Percentiles rank a stretch among this genome's conserved stretches.
Conservation (phyloP, 2,329 filamentous ascomycete species). For the Penicillium sp. region DNA sequence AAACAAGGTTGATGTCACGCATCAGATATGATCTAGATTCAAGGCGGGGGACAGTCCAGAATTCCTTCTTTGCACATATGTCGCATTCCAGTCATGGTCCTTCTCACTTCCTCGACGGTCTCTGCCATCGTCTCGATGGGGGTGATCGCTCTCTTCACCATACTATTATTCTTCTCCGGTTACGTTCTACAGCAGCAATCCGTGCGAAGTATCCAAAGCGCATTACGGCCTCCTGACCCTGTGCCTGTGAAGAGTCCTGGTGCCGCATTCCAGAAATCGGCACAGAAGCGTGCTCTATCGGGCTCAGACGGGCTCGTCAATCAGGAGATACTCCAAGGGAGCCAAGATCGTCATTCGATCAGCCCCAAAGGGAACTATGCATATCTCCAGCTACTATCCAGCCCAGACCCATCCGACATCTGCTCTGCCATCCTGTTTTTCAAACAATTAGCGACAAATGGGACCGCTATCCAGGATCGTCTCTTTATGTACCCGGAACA, state of each 20-base stretch:
- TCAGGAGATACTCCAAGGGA: conserved; percentile 14
- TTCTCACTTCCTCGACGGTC: conserved; percentile 43
- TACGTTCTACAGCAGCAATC: conserved; percentile 85
- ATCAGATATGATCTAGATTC: conserved; percentile 8
- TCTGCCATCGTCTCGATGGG: conserved; percentile 42
- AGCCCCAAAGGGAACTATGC: conserved; percentile 31
- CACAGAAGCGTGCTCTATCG: conserved; percentile 16
- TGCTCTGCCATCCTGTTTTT: conserved; percentile 45
- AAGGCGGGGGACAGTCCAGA: conserved; percentile 11
- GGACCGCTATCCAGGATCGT: conserved; percentile 35
- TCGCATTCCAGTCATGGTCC: conserved; percentile 38
- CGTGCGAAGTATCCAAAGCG: conserved; percentile 67
- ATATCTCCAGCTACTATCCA: conserved; percentile 43
- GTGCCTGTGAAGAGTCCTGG: conserved; percentile 12
- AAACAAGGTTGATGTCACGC: conserved; percentile 28
- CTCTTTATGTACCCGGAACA: conserved; percentile 46
- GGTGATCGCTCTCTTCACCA: conserved; percentile 67
- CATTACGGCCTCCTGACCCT: conserved; percentile 48
- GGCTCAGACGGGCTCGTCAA: conserved; percentile 12
- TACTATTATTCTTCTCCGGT: conserved; percentile 78
- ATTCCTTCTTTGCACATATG: conserved; percentile 12
- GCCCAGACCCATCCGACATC: conserved; percentile 41
- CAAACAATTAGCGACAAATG: conserved; percentile 35
- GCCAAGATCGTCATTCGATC: conserved; percentile 3
- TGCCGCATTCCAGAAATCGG: conserved; percentile 23